phyloP scores from a whole-genome alignment of 164 flowering plant genomes.

The Protea cynaroides region DNA sequence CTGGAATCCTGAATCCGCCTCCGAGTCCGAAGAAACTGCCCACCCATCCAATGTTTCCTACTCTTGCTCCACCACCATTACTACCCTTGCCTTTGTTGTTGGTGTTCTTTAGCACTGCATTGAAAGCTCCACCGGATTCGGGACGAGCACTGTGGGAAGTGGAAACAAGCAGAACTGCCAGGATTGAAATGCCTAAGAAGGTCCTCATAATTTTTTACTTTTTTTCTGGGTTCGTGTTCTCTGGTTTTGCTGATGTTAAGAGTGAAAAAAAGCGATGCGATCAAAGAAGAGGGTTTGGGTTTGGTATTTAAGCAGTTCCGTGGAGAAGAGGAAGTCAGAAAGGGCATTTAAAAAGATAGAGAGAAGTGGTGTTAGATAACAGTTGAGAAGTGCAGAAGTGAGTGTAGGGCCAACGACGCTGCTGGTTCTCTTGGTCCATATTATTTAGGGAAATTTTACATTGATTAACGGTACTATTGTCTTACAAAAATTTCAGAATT shows the following conservation, averaged over 20 bases:
- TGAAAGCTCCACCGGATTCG: conserved; percentile 15
- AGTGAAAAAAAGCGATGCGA: not conserved
- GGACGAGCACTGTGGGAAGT: conserved; percentile 29
- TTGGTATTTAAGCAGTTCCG: not conserved
- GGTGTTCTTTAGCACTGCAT: too few relatives aligned
- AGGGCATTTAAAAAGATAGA: conserved; percentile 7
- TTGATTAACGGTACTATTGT: too few relatives aligned
- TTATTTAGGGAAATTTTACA: too few relatives aligned
- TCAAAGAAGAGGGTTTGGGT: not conserved
- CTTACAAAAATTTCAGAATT: too few relatives aligned
- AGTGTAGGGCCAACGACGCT: too few relatives aligned
- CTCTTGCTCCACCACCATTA: conserved; percentile 17
- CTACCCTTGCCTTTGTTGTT: conserved; percentile 13
- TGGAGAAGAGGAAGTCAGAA: not conserved
- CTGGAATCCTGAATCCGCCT: conserved; percentile 22
- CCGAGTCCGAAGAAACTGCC: conserved; percentile 38
- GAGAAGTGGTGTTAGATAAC: conserved; percentile 25
- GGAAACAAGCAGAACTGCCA: conserved; percentile 27
- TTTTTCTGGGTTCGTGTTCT: conserved; percentile 9
- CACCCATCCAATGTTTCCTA: conserved; percentile 13
- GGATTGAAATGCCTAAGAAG: conserved; percentile 15
- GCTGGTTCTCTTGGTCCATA: too few relatives aligned
- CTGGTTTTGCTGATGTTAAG: not conserved
- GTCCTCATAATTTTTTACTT: too few relatives aligned
- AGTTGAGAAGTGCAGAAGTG: conserved; percentile 20